phyloP scores from a whole-genome alignment of 495 filamentous ascomycete species.

The Hapsidospora chrysogenum region DNA sequence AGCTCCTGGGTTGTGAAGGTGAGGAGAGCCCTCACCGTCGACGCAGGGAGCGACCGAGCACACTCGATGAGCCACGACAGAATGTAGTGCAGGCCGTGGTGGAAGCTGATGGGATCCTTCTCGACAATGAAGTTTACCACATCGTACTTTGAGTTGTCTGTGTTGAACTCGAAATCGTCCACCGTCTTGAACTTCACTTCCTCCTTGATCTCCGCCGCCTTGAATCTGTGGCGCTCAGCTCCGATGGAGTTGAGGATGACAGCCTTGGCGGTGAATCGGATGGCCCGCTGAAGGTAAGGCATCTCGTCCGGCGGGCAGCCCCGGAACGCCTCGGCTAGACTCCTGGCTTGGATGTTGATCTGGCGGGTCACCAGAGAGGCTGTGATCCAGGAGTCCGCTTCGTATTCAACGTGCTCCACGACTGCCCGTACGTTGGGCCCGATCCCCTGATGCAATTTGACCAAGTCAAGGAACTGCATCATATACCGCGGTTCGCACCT shows the following conservation, averaged over 20 bases:
- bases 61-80: constrained; percentile 94
- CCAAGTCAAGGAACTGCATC: constrained; percentile 85
- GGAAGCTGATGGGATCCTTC: constrained; percentile 84
- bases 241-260: constrained; percentile 77
- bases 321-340: constrained; percentile 74
- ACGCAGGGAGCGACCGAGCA: constrained; percentile 54
- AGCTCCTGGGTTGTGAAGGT: constrained; percentile 44
- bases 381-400: constrained; percentile 95
- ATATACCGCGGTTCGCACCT: constrained; percentile 72
- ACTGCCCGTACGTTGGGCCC: constrained; percentile 86
- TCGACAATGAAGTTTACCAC: constrained; percentile 82
- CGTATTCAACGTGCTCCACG: constrained; percentile 93
- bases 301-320: constrained; percentile 42
- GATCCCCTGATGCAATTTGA: constrained; percentile 90
- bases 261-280: constrained; percentile 57
- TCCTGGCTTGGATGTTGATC: constrained; percentile 78
- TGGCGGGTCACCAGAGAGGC: constrained; percentile 88
- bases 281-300: constrained; percentile 49
- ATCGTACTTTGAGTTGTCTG: constrained; percentile 34
- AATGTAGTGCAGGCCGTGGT: constrained; percentile 91
- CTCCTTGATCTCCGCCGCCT: constrained; percentile 75
- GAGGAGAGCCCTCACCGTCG: constrained; percentile 48
- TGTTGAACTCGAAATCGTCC: constrained; percentile 65
- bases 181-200: constrained; percentile 66
- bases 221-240: constrained; percentile 72